These are phyloP conservation scores for Luzula sylvatica DNA, from an alignment of 176 grass and related monocot genomes.

Conservation along the genomic window DNA sequence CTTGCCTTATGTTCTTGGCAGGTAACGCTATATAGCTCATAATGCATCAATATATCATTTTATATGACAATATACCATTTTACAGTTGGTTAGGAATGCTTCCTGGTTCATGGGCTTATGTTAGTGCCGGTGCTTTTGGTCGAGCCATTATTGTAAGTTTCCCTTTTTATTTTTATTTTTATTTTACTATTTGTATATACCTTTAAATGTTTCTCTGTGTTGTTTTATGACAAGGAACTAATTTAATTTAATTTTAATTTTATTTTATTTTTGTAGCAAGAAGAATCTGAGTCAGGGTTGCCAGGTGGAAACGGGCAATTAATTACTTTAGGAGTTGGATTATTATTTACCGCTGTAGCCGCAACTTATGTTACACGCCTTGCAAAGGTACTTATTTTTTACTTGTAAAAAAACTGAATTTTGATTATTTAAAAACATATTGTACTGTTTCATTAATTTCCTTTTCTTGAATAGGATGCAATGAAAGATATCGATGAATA, in stretches of 20 bases:
- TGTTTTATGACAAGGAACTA: too few species aligned
- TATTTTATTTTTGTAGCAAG: constrained; percentile 58
- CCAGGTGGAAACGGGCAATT: constrained; percentile 67
- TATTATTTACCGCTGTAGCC: constrained; percentile 75
- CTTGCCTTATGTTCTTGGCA: constrained; percentile 86
- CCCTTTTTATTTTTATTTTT: not conserved
- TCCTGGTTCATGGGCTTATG: constrained; percentile 98
- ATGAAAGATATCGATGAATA: constrained; percentile 90
- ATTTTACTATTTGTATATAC: not conserved
- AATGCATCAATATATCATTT: not conserved
- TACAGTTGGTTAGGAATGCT: constrained; percentile 99
- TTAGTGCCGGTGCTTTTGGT: constrained; percentile 97
- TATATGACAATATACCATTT: not conserved
- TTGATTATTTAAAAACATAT: not conserved
- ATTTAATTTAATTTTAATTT: not conserved
- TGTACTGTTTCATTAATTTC: not conserved
- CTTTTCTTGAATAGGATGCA: constrained; percentile 61
- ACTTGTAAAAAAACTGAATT: not conserved
- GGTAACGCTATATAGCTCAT: too few species aligned
- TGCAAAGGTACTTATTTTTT: constrained; percentile 42
- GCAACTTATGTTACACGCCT: constrained; percentile 88
- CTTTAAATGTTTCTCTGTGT: not conserved
- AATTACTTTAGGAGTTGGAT: constrained; percentile 59
- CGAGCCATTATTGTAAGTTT: constrained; percentile 93
- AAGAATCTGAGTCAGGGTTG: constrained; percentile 72